Evolutionary conservation across 2,329 filamentous ascomycete genomes (phyloP).

Genomic region (Paramyrothecium roridum): DNA sequence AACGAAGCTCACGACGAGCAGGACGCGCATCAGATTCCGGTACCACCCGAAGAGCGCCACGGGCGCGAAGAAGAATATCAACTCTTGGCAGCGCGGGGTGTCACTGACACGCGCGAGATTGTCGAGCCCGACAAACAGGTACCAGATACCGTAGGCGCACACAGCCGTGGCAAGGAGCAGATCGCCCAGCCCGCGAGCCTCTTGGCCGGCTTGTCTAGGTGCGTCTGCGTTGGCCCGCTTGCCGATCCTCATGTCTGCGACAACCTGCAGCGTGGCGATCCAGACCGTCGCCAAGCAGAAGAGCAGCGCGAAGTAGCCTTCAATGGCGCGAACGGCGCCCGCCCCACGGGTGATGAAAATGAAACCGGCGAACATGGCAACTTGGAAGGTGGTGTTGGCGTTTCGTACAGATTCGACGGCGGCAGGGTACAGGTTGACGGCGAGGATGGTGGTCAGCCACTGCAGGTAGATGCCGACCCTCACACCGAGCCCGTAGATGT

Average conservation of each 20-base stretch:
- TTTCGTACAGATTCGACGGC: neutral
- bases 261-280: neutral
- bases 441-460: constrained; percentile 2
- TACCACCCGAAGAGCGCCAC: neutral
- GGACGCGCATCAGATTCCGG: neutral
- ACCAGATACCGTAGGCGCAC: neutral
- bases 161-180: neutral
- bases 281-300: neutral
- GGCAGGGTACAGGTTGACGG: neutral
- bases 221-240: neutral
- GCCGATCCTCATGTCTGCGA: no score
- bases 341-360: neutral
- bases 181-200: neutral
- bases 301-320: neutral
- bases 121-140: neutral
- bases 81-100: neutral
- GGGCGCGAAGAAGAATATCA: constrained; percentile 1
- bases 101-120: neutral
- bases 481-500: constrained; percentile 7
- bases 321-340: neutral
- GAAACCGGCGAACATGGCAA: neutral
- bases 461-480: constrained; percentile 7
- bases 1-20: neutral
- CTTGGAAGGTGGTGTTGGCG: neutral
- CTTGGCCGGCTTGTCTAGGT: neutral